Evolutionary conservation across 805 yeast species (phyloP), one percentile per base, ranked within the genome.

Genomic region (Wickerhamomyces subpelliculosus): DNA sequence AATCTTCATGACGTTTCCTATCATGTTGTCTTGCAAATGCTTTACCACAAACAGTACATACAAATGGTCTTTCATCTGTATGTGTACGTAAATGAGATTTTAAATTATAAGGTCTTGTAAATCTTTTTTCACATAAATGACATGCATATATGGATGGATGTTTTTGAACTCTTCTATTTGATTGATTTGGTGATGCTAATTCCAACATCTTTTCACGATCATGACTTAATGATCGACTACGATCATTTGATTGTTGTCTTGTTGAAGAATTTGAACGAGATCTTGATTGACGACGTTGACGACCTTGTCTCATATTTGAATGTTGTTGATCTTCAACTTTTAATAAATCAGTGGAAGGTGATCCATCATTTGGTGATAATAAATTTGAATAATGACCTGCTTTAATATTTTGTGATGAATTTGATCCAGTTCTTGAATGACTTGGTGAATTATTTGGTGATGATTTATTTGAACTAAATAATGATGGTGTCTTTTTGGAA

Each of bases 61-160:
- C 67, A 52, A 75, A 84, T 6, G 93, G 94, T 37, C 88, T 63
- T 52, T 84, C 94, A 54, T 83, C 83, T 1, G 94, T 84, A 57
- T 85, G 98, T 0, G 97, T 90, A 41, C 96, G 68, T 54, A 84
- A 65, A 61, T 90, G 98, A 0, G 96, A 85, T 49, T 90, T 86
- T 47, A 90, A 67, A 55, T 93, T 93, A 59, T 93, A 93, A 0
- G 96, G 96, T 39, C 97, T 65, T 2, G 97, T 90, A 57, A 90
- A 90, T 35, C 80, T 66, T 60, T 87, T 88, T 29, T 79, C 88
- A 61, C 98, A 90, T 31, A 84, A 61, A 41, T 80, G 78, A 58
- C 97, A 90, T 3, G 82, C 82, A 59, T 75, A 84, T 8, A 77
- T 70, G 20, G 84, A 74, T 0, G 90, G 90, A 52, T 80, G 80